Evolutionary conservation across 2,329 filamentous ascomycete genomes (phyloP).

Genomic region (Ceratocystis papillata): DNA sequence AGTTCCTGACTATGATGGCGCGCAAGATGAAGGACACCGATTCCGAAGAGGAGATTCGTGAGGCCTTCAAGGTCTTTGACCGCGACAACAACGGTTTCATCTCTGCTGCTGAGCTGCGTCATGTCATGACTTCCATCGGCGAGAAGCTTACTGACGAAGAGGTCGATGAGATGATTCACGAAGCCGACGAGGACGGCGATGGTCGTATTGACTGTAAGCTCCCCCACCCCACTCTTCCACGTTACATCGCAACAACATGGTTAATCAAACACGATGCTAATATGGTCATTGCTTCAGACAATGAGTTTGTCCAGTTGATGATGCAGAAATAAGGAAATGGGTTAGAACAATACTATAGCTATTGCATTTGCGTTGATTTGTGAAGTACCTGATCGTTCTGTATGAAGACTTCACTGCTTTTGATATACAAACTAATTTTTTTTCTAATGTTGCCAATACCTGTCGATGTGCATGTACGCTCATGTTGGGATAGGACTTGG

Average conservation of each 20-base stretch:
- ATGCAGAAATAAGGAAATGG: conserved; percentile 67
- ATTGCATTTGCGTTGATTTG: conserved; percentile 18
- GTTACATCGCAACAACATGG: conserved; percentile 27
- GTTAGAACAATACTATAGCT: conserved; percentile 15
- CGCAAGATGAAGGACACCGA: conserved; percentile 92
- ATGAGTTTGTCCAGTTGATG: conserved; percentile 90
- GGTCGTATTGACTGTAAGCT: conserved; percentile 74
- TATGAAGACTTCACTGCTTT: conserved; percentile 1
- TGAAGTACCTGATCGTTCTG: conserved; percentile 5
- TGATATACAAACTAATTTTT: background rate
- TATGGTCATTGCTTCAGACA: conserved; percentile 44
- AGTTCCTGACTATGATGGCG: conserved; percentile 89
- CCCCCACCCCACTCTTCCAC: too few species aligned
- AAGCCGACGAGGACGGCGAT: conserved; percentile 82
- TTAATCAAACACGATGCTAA: conserved; percentile 6
- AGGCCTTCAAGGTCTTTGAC: conserved; percentile 83
- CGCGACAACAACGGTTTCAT: conserved; percentile 89
- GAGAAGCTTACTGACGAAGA: conserved; percentile 87
- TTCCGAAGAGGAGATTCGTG: conserved; percentile 80
- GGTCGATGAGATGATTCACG: conserved; percentile 87
- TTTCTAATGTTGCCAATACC: too few species aligned
- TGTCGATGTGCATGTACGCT: background rate
- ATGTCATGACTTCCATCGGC: conserved; percentile 86
- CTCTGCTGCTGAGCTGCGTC: conserved; percentile 74
- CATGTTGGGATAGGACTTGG: background rate